Base-by-base conservation (phyloP, 768 basidiomycete species). In the Holtermannia corniformis region DNA sequence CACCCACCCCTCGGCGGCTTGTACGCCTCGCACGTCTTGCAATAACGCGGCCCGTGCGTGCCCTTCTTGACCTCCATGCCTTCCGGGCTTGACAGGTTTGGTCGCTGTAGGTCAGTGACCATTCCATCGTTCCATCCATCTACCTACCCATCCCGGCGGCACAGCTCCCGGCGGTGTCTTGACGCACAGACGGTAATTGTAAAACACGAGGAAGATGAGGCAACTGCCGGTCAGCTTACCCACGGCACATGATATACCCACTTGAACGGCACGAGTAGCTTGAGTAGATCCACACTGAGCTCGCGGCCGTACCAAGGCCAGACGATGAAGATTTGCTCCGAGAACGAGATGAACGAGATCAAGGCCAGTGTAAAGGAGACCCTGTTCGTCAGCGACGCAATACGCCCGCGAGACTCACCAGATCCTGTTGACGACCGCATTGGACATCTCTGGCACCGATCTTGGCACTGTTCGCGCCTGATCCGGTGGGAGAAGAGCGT, bases 231-330 rank as follows among this genome's bases (percentile, higher is more conserved):
- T 13, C 2, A 24, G 32, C 20, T 3, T 37, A 4, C 2, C 21
- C 12, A n/a, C 45, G 22, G n/a, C 14, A 41, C 42, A 32, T 23
- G 42, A n/a, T n/a, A 2, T 21, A 75, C 85, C 68, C 67, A 91
- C 90, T 93, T 92, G 85, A 93, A 93, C 7, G 93, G 93, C 2
- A 81, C 58, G 20, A 95, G 77, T n/a, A 92, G 77, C 20, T 71
- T 74, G 37, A 93, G 55, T 43, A 93, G 80, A 63, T 90, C 82
- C 41, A 86, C 73, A 13, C 87, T 83, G 57, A 87, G 57, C 47
- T 73, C 82, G 32, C 78, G 72, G 40, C 89, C 87, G 64, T 92
- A 93, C 88, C 88, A 95, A 20, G 89, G 90, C 88, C 81, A 81
- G 68, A 95, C 82, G 55, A 96, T 77, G 73, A 86, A 91, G 61